phyloP scores from a whole-genome alignment of 371 early-diverging fungal species.

The Mucor racemosus region DNA sequence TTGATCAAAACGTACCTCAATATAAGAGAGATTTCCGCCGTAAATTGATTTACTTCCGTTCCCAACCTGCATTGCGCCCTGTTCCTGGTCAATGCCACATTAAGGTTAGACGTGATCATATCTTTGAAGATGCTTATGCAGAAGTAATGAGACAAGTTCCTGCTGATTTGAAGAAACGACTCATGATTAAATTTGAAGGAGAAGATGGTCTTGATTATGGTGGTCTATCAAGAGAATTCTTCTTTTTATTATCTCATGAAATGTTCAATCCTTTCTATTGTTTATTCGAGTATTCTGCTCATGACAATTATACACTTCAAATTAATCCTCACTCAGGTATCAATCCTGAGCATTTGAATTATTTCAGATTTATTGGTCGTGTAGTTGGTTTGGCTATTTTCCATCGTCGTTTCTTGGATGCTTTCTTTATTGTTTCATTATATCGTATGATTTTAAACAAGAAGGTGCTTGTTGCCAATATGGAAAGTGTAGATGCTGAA shows the following conservation, averaged over 20 bases:
- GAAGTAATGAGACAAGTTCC: conserved; percentile 90
- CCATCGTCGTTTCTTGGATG: conserved; percentile 96
- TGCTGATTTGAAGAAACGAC: conserved; percentile 88
- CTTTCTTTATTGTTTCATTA: conserved; percentile 95
- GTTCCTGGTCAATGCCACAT: conserved; percentile 91
- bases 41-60: conserved; percentile 94
- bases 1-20: conserved; percentile 95
- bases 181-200: conserved; percentile 97
- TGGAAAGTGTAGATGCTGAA: conserved; percentile 97
- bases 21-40: conserved; percentile 98
- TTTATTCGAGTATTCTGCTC: conserved; percentile 96
- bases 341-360: conserved; percentile 97
- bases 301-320: conserved; percentile 96
- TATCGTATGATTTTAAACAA: conserved; percentile 96
- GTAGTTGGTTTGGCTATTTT: conserved; percentile 96
- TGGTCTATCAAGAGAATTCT: conserved; percentile 97
- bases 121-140: conserved; percentile 96
- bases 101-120: conserved; percentile 83
- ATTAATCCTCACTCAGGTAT: conserved; percentile 96
- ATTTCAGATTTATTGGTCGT: conserved; percentile 98
- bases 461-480: conserved; percentile 86
- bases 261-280: conserved; percentile 98
- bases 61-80: conserved; percentile 89
- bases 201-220: conserved; percentile 99
- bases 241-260: conserved; percentile 95